Conservation (phyloP, 2,329 filamentous ascomycete genomes). For the Salinomyces thailandicus region DNA sequence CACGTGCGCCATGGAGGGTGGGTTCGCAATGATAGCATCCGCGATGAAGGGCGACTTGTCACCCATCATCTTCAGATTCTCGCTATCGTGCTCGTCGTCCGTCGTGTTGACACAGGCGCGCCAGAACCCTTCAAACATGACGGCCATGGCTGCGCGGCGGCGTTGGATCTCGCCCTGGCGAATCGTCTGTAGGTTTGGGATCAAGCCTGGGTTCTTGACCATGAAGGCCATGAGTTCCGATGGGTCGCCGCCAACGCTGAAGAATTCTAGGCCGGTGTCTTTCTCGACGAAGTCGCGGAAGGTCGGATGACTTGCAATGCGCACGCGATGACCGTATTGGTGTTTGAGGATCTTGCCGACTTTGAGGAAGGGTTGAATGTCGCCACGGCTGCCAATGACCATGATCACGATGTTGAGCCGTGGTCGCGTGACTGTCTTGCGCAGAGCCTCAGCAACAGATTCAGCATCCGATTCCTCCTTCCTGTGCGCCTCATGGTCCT, state of each 20-base stretch:
- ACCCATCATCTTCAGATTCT: constrained; percentile 56
- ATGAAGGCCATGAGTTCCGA: constrained; percentile 79
- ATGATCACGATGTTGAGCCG: constrained; percentile 70
- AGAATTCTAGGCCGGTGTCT: constrained; percentile 66
- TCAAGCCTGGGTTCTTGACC: constrained; percentile 72
- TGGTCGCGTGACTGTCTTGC: constrained; percentile 27
- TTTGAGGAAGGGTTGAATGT: constrained; percentile 70
- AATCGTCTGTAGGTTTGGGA: constrained; percentile 62
- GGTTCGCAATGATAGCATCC: constrained; percentile 78
- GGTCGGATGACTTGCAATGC: constrained; percentile 67
- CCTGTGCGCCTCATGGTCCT: constrained; percentile 1
- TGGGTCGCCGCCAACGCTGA: constrained; percentile 68
- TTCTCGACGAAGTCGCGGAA: constrained; percentile 67
- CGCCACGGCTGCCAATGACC: constrained; percentile 70
- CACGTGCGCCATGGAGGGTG: constrained; percentile 65
- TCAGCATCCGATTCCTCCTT: constrained; percentile 13
- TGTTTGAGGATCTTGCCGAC: constrained; percentile 63
- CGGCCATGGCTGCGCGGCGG: constrained; percentile 59
- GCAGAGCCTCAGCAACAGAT: constrained; percentile 18
- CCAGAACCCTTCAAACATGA: constrained; percentile 81
- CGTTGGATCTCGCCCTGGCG: constrained; percentile 61
- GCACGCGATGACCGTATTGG: constrained; percentile 61
- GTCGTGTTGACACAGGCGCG: constrained; percentile 63
- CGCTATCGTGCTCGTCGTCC: constrained; percentile 53
- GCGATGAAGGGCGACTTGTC: constrained; percentile 53